Evolutionary conservation across 2,329 filamentous ascomycete genomes (phyloP), one percentile per base, ranked within the genome.

Genomic region (Beauveria brongniartii): DNA sequence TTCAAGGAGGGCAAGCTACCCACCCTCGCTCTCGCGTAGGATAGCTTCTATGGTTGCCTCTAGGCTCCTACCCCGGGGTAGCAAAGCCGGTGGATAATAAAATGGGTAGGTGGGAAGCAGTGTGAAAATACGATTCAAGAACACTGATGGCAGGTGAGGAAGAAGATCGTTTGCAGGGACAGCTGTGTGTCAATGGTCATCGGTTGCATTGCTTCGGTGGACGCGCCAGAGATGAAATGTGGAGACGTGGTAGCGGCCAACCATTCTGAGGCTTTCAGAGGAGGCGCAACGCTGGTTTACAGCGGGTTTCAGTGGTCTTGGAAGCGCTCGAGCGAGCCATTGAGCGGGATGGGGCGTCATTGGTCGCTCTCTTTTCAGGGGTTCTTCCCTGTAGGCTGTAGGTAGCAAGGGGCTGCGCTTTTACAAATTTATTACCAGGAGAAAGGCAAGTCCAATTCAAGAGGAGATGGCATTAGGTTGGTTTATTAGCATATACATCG

Each of bases 151-250:
- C 50, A 20, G 51, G 20, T 48, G 40, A 10, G 48, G 20, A 20
- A 22, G 14, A 51, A 18, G 46, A 43, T 44, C 56, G 40, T 59
- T 52, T 51, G 51, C 14, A 12, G 34, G 34, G n/a, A 54, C 34
- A 37, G 34, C 34, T n/a, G 51, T 40, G 9, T 37, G 37, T 16
- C 20, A 24, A 3, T 54, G 51, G 28, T 22, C 34, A 37, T 37
- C 34, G 34, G 14, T 20, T 28, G 20, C 40, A 44, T 44, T 55
- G 40, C 22, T n/a, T 40, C 48, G 20, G 43, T 30, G 9, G n/a
- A n/a, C n/a, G 41, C 43, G 43, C 20, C 43, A 40, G 40, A 57
- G 56, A 59, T 59, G 56, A 59, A 59, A 59, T 59, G 56, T 59
- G 56, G 56, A 52, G 37, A 41, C 10, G 50, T 28, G 46, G 34